Conservation (phyloP, 2,329 filamentous ascomycete genomes). For the Albifimbria verrucaria region DNA sequence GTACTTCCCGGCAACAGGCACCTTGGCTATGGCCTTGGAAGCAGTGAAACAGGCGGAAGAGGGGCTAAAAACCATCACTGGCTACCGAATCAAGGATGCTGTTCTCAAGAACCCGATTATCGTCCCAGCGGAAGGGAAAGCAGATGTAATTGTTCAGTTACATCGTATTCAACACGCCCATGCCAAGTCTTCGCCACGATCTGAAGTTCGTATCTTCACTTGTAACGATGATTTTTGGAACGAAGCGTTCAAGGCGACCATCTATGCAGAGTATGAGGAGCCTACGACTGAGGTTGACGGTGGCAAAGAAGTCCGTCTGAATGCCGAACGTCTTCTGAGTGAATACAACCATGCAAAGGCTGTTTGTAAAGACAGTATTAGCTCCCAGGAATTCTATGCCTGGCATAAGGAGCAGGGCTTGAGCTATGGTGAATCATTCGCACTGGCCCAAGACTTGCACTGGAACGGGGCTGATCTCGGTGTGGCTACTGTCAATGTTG, state of each 20-base stretch:
- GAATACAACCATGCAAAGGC: background rate
- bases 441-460: too few relatives aligned
- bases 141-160: background rate
- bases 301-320: background rate
- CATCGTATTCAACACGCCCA: background rate
- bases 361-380: background rate
- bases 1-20: slow-evolving; percentile 35
- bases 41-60: slow-evolving; percentile 14
- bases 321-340: background rate
- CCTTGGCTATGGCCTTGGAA: slow-evolving; percentile 29
- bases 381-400: background rate
- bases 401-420: background rate
- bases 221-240: background rate
- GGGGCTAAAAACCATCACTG: background rate
- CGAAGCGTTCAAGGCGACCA: background rate
- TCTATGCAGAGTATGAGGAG: background rate
- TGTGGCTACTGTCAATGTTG: background rate
- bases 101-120: background rate
- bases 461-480: background rate
- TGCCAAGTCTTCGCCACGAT: background rate
- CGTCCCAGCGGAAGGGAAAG: background rate
- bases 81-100: slow-evolving; percentile 1
- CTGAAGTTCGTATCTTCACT: background rate
- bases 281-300: background rate
- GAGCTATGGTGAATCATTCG: too few relatives aligned